These are phyloP conservation scores for Trichocladium uniseriatum DNA, from an alignment of 495 filamentous ascomycete species.

Conservation along the genomic window DNA sequence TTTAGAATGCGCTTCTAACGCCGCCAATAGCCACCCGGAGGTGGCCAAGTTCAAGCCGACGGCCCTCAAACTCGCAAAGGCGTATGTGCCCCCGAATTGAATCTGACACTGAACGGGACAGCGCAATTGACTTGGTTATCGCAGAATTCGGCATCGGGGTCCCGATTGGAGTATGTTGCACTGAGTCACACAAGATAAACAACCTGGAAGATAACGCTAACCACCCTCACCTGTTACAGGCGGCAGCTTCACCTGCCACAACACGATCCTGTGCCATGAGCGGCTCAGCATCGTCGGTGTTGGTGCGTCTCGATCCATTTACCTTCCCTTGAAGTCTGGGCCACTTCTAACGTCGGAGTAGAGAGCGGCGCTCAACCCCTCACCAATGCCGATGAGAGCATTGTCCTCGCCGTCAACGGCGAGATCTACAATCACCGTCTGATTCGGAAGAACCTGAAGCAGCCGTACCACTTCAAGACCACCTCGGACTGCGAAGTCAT, in stretches of 20 bases:
- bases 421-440: slow-evolving; percentile 99
- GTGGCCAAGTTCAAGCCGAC: slow-evolving; percentile 95
- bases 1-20: slow-evolving; percentile 5
- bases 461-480: slow-evolving; percentile 87
- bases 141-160: slow-evolving; percentile 86
- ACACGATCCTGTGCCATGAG: slow-evolving; percentile 95
- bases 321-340: slow-evolving; percentile 12
- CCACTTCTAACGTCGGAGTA: too few species aligned
- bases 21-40: slow-evolving; percentile 70
- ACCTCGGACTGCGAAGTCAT: slow-evolving; percentile 98
- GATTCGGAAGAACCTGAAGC: slow-evolving; percentile 73
- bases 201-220: slow-evolving; percentile 17
- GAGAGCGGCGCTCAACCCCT: slow-evolving; percentile 93
- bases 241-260: slow-evolving; percentile 78
- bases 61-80: slow-evolving; percentile 90
- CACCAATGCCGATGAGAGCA: slow-evolving; percentile 76
- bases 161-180: slow-evolving; percentile 90
- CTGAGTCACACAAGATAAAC: slow-evolving; percentile 16
- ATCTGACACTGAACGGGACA: slow-evolving; percentile 7
- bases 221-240: slow-evolving; percentile 39
- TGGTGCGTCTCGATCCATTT: slow-evolving; percentile 49
- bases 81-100: slow-evolving; percentile 47
- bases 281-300: slow-evolving; percentile 96
- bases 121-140: slow-evolving; percentile 34
- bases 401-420: slow-evolving; percentile 94